These are phyloP conservation scores for Monosporascus sp. DNA, from an alignment of 2,329 filamentous ascomycete species.

Conservation along the genomic window DNA sequence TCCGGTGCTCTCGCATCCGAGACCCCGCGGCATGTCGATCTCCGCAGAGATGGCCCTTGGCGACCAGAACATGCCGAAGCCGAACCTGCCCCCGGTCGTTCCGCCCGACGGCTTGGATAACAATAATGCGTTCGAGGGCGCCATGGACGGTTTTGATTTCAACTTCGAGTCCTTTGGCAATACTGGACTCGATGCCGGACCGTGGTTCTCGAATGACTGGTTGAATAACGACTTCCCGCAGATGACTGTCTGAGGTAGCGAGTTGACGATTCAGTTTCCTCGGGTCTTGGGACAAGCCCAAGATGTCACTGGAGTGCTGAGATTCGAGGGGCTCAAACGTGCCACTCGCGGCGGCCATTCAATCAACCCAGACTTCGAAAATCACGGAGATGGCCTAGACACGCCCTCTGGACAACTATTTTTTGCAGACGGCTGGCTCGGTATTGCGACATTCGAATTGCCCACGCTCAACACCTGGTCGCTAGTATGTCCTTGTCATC, in stretches of 20 bases:
- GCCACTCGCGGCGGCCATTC: no score
- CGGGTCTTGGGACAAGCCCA: no score
- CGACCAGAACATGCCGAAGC: conserved; percentile 23
- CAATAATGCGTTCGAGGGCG: conserved; percentile 48
- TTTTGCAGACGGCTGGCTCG: no score
- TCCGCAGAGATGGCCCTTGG: conserved; percentile 18
- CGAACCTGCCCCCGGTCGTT: conserved; percentile 25
- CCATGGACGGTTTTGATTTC: conserved; percentile 41
- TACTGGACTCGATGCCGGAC: conserved; percentile 25
- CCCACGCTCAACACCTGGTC: no score
- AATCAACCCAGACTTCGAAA: no score
- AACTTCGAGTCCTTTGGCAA: conserved; percentile 41
- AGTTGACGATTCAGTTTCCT: background rate
- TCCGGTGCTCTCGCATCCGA: conserved; percentile 12
- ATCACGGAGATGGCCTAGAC: no score
- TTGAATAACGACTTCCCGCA: conserved; percentile 24
- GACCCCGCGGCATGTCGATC: conserved; percentile 16
- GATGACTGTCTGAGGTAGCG: conserved; percentile 18
- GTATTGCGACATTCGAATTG: no score
- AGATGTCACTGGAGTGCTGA: no score
- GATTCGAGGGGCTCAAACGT: no score
- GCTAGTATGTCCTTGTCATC: no score
- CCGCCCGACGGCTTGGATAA: conserved; percentile 36
- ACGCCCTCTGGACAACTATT: no score
- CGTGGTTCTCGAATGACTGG: conserved; percentile 30